Evolutionary conservation across 1,139 yeast genomes (phyloP), one percentile per base, ranked within the genome.

Genomic region (Kodamaea alishanica): DNA sequence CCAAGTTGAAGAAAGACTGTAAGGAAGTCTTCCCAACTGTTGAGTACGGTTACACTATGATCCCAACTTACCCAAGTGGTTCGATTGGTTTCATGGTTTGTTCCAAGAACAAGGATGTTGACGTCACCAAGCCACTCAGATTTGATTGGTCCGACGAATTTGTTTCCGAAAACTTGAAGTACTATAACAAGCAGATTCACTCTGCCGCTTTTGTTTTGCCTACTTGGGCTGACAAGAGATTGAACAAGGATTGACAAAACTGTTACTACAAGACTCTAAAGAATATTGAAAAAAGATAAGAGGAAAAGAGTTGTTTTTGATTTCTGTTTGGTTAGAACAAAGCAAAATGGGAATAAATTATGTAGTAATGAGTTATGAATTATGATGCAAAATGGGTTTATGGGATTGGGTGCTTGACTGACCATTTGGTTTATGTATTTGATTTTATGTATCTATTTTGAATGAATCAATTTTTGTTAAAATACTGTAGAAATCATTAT

Each of bases 71-170:
- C 59, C 95, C 97, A 47, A 81, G 95, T 24, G 97, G 97, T 44
- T 92, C 89, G 55, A 82, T 89, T 58, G 97, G 96, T 20, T 84
- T 89, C 68, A 87, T 89, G 95, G 89, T 89, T 38, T 87, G 96
- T 63, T 77, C 84, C 46, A 88, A 88, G 70, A 84, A 86, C 60
- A 60, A 76, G 24, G 56, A 68, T 23, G 81, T 81, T 37, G 70
- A 80, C 46, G 83, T 88, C 42, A 72, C 67, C 54, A 72, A 65
- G 49, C 96, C 97, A 39, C 54, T 78, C 48, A 79, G 96, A 64
- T 67, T 64, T 39, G 73, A 73, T 38, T 70, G 87, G 68, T 58
- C 78, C 38, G 76, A 72, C 35, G 82, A 75, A 45, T 78, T 77
- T 51, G 96, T 86, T 58, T 65, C 62, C 25, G 67, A 76, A 56